phyloP scores from a whole-genome alignment of 495 filamentous ascomycete genomes.

The Lophiotrema nucula region DNA sequence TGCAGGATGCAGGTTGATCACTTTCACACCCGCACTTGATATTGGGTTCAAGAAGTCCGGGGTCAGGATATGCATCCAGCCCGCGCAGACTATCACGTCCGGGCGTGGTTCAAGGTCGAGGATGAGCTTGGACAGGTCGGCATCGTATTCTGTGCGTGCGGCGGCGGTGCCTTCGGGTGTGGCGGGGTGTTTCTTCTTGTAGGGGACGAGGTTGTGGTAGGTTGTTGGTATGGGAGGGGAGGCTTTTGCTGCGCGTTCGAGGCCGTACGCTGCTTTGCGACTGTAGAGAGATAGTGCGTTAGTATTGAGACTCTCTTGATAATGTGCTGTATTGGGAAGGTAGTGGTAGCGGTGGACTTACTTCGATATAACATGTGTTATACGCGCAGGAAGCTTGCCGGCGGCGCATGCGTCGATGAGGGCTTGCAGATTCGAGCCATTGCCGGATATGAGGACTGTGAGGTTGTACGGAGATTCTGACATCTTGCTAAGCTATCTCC shows the following conservation, averaged over 20 bases:
- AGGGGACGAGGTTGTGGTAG: slow-evolving; percentile 83
- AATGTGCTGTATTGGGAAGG: background rate
- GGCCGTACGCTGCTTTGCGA: slow-evolving; percentile 74
- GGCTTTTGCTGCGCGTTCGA: slow-evolving; percentile 66
- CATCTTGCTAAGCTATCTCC: no score
- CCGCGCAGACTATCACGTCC: slow-evolving; percentile 67
- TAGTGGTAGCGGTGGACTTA: slow-evolving; percentile 4
- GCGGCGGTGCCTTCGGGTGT: slow-evolving; percentile 20
- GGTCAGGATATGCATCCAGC: slow-evolving; percentile 74
- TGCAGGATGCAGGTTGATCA: slow-evolving; percentile 88
- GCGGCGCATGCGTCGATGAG: slow-evolving; percentile 71
- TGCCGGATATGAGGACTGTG: slow-evolving; percentile 73
- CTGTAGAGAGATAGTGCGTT: slow-evolving; percentile 1
- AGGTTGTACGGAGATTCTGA: slow-evolving; percentile 34
- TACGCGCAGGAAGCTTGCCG: slow-evolving; percentile 57
- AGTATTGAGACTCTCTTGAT: background rate
- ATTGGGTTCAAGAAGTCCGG: slow-evolving; percentile 66
- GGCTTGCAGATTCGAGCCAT: slow-evolving; percentile 86
- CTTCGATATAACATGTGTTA: slow-evolving; percentile 80
- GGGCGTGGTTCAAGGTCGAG: slow-evolving; percentile 62
- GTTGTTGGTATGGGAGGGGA: slow-evolving; percentile 74
- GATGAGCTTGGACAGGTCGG: slow-evolving; percentile 71
- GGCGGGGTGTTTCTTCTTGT: slow-evolving; percentile 45
- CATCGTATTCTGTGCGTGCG: slow-evolving; percentile 69
- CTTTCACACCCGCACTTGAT: slow-evolving; percentile 55